These are phyloP conservation scores for Tuber borchii DNA, from an alignment of 495 filamentous ascomycete genomes.

Conservation along the genomic window DNA sequence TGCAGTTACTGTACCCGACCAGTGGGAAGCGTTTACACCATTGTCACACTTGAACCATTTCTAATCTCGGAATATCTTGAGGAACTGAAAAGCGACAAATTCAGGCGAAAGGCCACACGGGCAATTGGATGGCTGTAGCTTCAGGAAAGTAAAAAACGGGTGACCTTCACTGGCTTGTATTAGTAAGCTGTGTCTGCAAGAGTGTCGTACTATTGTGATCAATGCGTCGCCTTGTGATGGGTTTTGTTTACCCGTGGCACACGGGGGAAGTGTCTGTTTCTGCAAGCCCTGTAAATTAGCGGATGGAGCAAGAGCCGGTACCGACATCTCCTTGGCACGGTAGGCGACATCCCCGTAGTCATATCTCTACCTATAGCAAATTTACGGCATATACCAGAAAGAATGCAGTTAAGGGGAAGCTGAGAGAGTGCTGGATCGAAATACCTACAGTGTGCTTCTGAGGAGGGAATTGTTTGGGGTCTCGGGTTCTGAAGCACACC, in stretches of 20 bases:
- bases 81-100: background rate
- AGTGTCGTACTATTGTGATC: background rate
- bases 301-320: background rate
- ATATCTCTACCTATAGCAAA: background rate
- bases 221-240: background rate
- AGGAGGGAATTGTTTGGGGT: background rate
- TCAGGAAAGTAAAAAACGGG: background rate
- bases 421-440: background rate
- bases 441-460: background rate
- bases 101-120: background rate
- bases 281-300: background rate
- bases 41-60: background rate
- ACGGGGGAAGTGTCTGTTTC: background rate
- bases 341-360: background rate
- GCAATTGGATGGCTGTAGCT: background rate
- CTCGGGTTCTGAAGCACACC: background rate
- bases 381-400: background rate
- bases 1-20: background rate
- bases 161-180: background rate
- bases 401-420: background rate
- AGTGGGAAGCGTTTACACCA: background rate
- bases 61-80: background rate
- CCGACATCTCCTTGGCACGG: background rate
- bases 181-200: background rate
- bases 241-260: background rate